Evolutionary conservation across 768 basidiomycete genomes (phyloP), one percentile per base, ranked within the genome.

Genomic region (Tulasnella sp.): DNA sequence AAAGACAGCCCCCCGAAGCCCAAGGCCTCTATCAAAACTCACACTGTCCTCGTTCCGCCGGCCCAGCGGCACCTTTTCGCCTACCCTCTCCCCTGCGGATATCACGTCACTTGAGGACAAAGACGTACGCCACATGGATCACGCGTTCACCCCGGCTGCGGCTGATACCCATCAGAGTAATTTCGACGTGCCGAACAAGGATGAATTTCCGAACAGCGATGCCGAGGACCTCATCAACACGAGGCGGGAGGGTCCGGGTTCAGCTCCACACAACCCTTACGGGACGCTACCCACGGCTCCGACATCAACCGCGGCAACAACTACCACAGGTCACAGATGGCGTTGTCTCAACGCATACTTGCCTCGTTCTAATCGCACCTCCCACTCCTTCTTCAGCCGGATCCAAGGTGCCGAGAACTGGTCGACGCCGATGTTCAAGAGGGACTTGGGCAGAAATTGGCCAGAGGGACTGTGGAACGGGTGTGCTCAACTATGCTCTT

Each of bases 401-500:
- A 74, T 74, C 34, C 31, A 74, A 6, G 73, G 73, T 24, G 28
- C 73, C 11, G 44, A 74, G 37, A n/a, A n/a, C 24, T 74, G 73
- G 73, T 74, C 73, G 37, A 74, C 73, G 18, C 73, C 73, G 7
- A 24, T 40, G 73, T 74, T 74, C 44, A 41, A 41, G 34, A 74
- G 34, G 11, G 73, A 74, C 34, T 40, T 74, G 37, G 42, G 28
- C 40, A 74, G 44, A 37, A 9, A 40, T 12, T 74, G 73, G 73
- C 73, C 73, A 41, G 73, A 74, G 60, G 60, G 60, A 24, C n/a
- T 64, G 16, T 64, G 60, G 60, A 64, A 28, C 31, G 60, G 60
- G 60, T 28, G 14, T 64, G 14, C 60, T 14, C 60, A 5, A 7
- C 20, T 22, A 58, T 20, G 54, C 54, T 16, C 20, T 22, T 28